A percentile compares a stretch with the other conserved stretches of the same genome.
Evolutionary conservation across 768 basidiomycete genomes (phyloP).

Genomic region (Infundibulicybe gibba): DNA sequence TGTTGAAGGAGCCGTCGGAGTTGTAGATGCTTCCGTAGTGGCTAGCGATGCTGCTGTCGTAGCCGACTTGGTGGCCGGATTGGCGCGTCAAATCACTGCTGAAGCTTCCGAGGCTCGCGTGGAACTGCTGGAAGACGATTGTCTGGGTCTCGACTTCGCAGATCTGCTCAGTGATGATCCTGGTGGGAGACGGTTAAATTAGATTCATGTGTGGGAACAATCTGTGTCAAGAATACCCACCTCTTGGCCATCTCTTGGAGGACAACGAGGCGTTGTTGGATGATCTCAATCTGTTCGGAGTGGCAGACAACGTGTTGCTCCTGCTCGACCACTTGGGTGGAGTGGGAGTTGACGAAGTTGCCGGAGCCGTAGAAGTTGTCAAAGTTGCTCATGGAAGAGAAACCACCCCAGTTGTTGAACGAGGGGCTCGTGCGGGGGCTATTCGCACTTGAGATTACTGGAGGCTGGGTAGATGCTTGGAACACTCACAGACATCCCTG

Average conservation of each 20-base stretch:
- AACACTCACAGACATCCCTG: slow-evolving; percentile 10
- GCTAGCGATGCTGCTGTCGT: slow-evolving; percentile 24
- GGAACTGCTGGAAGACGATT: slow-evolving; percentile 31
- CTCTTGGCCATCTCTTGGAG: slow-evolving; percentile 31
- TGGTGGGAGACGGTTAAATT: slow-evolving; percentile 1
- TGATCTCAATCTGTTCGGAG: slow-evolving; percentile 20
- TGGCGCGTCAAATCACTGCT: slow-evolving; percentile 23
- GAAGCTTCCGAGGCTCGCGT: slow-evolving; percentile 22
- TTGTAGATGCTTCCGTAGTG: slow-evolving; percentile 23
- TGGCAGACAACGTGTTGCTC: slow-evolving; percentile 24
- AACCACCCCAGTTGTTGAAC: slow-evolving; percentile 32
- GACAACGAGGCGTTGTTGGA: slow-evolving; percentile 30
- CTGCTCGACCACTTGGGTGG: slow-evolving; percentile 19
- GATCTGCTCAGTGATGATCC: slow-evolving; percentile 25
- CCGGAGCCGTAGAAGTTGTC: slow-evolving; percentile 34
- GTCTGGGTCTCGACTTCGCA: slow-evolving; percentile 34
- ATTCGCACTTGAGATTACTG: neutral
- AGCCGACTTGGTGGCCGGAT: slow-evolving; percentile 26
- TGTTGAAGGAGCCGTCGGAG: slow-evolving; percentile 23
- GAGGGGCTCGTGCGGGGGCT: slow-evolving; percentile 16
- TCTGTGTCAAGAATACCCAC: slow-evolving; percentile 6
- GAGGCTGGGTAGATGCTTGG: neutral
- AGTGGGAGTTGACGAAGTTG: slow-evolving; percentile 28
- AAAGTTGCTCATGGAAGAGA: slow-evolving; percentile 24
- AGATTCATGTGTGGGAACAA: neutral